phyloP scores from a whole-genome alignment of 2,329 filamentous ascomycete genomes.

The Didymella lethalis region DNA sequence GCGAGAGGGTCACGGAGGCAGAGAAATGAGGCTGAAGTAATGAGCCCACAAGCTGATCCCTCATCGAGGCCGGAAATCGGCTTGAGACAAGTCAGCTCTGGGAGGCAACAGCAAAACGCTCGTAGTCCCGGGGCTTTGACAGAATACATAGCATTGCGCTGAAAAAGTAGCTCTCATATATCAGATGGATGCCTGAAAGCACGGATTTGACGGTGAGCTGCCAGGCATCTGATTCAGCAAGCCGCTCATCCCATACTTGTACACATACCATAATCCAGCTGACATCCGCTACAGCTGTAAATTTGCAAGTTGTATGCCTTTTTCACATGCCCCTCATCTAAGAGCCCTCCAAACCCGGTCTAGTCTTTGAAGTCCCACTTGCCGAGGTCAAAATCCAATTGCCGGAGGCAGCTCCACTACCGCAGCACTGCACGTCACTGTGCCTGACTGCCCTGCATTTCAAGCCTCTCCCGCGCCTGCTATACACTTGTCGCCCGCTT shows the following conservation, averaged over 20 bases:
- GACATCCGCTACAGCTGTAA: neutral
- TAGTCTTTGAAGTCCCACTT: neutral
- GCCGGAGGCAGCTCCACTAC: constrained; percentile 8
- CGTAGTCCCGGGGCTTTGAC: neutral
- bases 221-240: neutral
- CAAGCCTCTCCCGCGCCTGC: constrained; percentile 7
- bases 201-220: too few relatives aligned
- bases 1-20: constrained; percentile 23
- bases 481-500: neutral
- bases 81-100: neutral
- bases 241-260: neutral
- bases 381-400: constrained; percentile 17
- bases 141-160: neutral
- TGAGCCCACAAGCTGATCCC: neutral
- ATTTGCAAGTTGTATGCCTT: neutral
- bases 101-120: neutral
- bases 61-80: neutral
- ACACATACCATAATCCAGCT: neutral
- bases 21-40: constrained; percentile 1
- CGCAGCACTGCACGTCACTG: constrained; percentile 9
- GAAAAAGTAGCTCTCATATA: neutral
- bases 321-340: constrained; percentile 19
- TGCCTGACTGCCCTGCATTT: constrained; percentile 9
- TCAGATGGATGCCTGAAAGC: neutral
- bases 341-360: neutral